Percentiles rank a stretch among this genome's conserved stretches.
These are phyloP conservation scores for Cymodocea nodosa DNA, from an alignment of 116 monocot species.

Conservation along the genomic window DNA sequence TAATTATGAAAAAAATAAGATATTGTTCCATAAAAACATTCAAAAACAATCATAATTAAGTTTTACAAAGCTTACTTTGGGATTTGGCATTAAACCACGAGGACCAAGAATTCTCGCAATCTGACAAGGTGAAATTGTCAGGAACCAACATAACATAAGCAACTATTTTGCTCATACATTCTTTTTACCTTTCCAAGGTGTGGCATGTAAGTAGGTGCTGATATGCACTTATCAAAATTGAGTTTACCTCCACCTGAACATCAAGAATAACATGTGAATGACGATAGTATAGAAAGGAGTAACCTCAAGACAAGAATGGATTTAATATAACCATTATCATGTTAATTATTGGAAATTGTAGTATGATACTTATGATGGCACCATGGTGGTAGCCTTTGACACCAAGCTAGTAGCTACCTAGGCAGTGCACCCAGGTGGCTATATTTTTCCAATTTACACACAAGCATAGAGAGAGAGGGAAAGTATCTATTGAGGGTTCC, in stretches of 20 bases:
- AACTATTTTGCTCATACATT: background rate
- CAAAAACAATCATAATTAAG: background rate
- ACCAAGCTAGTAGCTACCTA: too few relatives aligned
- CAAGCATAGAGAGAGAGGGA: too few relatives aligned
- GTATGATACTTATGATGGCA: too few relatives aligned
- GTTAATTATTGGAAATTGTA: too few relatives aligned
- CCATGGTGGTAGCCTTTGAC: too few relatives aligned
- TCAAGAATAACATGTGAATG: background rate
- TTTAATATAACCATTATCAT: too few relatives aligned
- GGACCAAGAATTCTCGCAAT: conserved; percentile 92
- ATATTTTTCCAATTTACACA: too few relatives aligned
- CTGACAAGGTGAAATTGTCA: conserved; percentile 20
- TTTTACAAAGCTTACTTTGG: conserved; percentile 52
- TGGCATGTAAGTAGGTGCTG: conserved; percentile 81
- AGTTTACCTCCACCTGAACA: conserved; percentile 74
- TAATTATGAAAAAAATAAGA: background rate
- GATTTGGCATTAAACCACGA: conserved; percentile 96
- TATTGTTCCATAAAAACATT: background rate
- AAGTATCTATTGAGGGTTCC: too few relatives aligned
- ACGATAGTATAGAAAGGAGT: too few relatives aligned
- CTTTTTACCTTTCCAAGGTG: conserved; percentile 78
- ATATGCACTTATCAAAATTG: conserved; percentile 91
- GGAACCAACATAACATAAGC: background rate
- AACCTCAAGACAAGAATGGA: too few relatives aligned
- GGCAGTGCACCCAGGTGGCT: too few relatives aligned